A percentile compares a stretch with the other conserved stretches of the same genome.
phyloP scores from a whole-genome alignment of 2,329 filamentous ascomycete species.

The Aspergillus melleus region DNA sequence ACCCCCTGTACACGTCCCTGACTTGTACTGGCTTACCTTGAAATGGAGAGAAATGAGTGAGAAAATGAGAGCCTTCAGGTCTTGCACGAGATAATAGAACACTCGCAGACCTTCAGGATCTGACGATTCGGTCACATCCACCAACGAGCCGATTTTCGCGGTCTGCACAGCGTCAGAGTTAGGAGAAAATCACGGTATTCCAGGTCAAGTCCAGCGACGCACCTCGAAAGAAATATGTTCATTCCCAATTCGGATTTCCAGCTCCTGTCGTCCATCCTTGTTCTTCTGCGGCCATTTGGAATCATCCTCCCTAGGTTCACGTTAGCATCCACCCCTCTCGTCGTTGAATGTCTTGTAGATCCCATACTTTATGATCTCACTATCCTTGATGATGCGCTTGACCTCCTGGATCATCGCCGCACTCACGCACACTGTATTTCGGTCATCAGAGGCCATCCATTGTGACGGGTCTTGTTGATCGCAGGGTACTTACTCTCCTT shows the following conservation, averaged over 20 bases:
- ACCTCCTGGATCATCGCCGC: conserved; percentile 88
- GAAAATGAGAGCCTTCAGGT: conserved; percentile 94
- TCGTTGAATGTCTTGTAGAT: background rate
- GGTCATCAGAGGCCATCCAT: conserved; percentile 19
- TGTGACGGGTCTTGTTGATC: conserved; percentile 1
- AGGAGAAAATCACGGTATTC: background rate
- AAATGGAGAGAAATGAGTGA: conserved; percentile 96
- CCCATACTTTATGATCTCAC: conserved; percentile 90
- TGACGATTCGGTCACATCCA: conserved; percentile 93
- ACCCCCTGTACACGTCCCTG: background rate
- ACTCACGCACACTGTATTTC: conserved; percentile 83
- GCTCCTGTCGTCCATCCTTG: conserved; percentile 94
- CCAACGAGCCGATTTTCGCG: conserved; percentile 94
- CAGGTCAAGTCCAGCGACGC: conserved; percentile 13
- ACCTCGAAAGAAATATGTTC: conserved; percentile 99
- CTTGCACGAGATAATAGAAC: conserved; percentile 98
- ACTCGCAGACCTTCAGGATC: conserved; percentile 95
- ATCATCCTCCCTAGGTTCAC: conserved; percentile 77
- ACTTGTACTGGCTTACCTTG: conserved; percentile 60
- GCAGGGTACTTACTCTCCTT: conserved; percentile 82
- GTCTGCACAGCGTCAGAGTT: conserved; percentile 60
- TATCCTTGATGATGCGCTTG: conserved; percentile 94
- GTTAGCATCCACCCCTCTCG: conserved; percentile 17
- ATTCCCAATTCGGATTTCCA: conserved; percentile 89
- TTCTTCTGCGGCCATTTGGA: conserved; percentile 99